Evolutionary conservation across 2,329 filamentous ascomycete genomes (phyloP).

Genomic region (Alternaria gaisen): DNA sequence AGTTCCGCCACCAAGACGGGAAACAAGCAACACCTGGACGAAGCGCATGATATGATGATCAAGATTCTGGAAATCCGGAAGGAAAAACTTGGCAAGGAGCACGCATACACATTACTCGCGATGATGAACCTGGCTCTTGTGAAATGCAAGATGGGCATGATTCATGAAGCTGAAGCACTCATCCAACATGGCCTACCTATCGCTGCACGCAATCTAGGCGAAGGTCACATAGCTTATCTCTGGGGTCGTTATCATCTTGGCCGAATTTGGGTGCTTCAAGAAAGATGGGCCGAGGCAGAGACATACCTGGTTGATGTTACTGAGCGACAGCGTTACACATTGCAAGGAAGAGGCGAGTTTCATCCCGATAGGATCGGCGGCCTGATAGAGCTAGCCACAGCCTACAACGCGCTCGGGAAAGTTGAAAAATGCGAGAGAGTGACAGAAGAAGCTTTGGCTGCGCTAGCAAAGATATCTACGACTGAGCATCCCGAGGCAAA

Average conservation of each 20-base stretch:
- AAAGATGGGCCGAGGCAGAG: conserved; percentile 18
- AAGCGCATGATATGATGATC: conserved; percentile 12
- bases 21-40: background rate
- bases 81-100: conserved; percentile 34
- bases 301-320: conserved; percentile 14
- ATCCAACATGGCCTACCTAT: conserved; percentile 21
- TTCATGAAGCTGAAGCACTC: conserved; percentile 29
- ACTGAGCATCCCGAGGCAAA: conserved; percentile 5
- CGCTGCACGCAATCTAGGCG: conserved; percentile 28
- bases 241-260: conserved; percentile 14
- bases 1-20: background rate
- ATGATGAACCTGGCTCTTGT: conserved; percentile 28
- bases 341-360: conserved; percentile 12
- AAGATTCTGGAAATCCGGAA: conserved; percentile 24
- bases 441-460: conserved; percentile 3
- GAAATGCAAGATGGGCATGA: conserved; percentile 26
- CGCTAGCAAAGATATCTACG: conserved; percentile 2
- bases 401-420: conserved; percentile 7
- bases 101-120: conserved; percentile 38
- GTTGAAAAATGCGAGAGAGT: conserved; percentile 6
- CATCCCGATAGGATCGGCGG: conserved; percentile 20
- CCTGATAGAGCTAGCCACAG: conserved; percentile 18
- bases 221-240: conserved; percentile 29
- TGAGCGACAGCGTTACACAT: conserved; percentile 12
- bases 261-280: conserved; percentile 12